Percentiles rank a stretch among this genome's conserved stretches.
Conservation (phyloP, 257 asterid genomes). For the Scutellaria baicalensis region DNA sequence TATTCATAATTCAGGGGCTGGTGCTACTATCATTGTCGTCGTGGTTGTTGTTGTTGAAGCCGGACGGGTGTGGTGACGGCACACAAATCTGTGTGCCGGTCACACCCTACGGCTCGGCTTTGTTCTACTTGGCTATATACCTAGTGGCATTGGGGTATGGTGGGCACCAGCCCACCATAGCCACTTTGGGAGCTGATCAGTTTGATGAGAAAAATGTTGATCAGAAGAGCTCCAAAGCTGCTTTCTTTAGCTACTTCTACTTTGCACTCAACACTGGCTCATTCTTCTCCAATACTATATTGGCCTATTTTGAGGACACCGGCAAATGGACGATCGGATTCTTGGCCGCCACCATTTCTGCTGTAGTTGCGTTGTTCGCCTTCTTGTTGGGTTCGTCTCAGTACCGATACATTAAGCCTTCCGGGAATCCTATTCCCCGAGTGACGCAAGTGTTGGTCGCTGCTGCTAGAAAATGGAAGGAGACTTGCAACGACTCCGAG, state of each 20-base stretch:
- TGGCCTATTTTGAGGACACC: slow-evolving; percentile 60
- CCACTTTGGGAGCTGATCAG: slow-evolving; percentile 80
- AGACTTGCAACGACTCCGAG: not conserved
- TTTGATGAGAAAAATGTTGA: slow-evolving; percentile 37
- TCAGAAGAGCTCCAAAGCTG: slow-evolving; percentile 22
- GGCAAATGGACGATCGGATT: slow-evolving; percentile 73
- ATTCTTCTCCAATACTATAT: slow-evolving; percentile 56
- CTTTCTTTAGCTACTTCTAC: slow-evolving; percentile 62
- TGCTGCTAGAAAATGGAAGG: slow-evolving; percentile 30
- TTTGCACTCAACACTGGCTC: slow-evolving; percentile 70
- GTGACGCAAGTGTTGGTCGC: slow-evolving; percentile 60
- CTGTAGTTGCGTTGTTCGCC: slow-evolving; percentile 28
- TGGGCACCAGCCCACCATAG: slow-evolving; percentile 80
- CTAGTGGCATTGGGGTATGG: slow-evolving; percentile 82
- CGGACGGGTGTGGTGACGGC: slow-evolving; percentile 60
- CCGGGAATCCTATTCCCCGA: slow-evolving; percentile 65
- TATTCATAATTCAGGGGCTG: slow-evolving; percentile 41
- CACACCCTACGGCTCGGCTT: slow-evolving; percentile 10
- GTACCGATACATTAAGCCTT: slow-evolving; percentile 39
- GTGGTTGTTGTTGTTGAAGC: slow-evolving; percentile 47
- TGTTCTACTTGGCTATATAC: slow-evolving; percentile 62
- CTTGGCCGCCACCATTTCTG: slow-evolving; percentile 52
- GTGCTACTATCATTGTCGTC: slow-evolving; percentile 50
- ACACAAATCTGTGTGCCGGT: slow-evolving; percentile 15
- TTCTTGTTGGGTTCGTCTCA: slow-evolving; percentile 40